These are phyloP conservation scores for Vachellia pachyceras DNA, from an alignment of 306 rosid genomes.

Conservation along the genomic window DNA sequence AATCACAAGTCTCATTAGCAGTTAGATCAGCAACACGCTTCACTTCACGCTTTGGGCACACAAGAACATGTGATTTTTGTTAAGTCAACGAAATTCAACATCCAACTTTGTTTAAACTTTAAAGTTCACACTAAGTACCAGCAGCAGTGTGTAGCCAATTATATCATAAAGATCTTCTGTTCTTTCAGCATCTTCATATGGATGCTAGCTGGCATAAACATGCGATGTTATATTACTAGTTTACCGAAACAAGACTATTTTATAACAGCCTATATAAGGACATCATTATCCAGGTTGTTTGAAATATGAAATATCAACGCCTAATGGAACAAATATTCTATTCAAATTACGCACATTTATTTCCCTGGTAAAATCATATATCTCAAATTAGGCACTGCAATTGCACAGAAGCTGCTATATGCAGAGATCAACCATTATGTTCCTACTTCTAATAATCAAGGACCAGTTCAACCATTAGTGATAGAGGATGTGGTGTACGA, in stretches of 20 bases:
- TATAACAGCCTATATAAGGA: no score
- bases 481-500: no score
- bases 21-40: constrained; percentile 86
- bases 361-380: background rate
- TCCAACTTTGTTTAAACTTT: background rate
- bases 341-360: background rate
- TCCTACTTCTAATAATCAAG: background rate
- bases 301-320: no score
- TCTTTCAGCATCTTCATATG: constrained; percentile 15
- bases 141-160: background rate
- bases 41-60: constrained; percentile 89
- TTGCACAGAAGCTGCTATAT: background rate
- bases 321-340: constrained; percentile 9
- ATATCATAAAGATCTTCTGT: constrained; percentile 6
- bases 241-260: no score
- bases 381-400: background rate
- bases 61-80: constrained; percentile 78
- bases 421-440: constrained; percentile 13
- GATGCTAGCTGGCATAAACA: no score
- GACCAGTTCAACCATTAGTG: no score
- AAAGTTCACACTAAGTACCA: background rate
- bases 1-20: constrained; percentile 66
- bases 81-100: constrained; percentile 55
- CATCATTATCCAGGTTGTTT: no score
- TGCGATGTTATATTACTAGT: no score